A percentile compares a stretch with the other conserved stretches of the same genome.
phyloP scores from a whole-genome alignment of 2,329 filamentous ascomycete genomes.

The Pseudocercospora macadamiae region DNA sequence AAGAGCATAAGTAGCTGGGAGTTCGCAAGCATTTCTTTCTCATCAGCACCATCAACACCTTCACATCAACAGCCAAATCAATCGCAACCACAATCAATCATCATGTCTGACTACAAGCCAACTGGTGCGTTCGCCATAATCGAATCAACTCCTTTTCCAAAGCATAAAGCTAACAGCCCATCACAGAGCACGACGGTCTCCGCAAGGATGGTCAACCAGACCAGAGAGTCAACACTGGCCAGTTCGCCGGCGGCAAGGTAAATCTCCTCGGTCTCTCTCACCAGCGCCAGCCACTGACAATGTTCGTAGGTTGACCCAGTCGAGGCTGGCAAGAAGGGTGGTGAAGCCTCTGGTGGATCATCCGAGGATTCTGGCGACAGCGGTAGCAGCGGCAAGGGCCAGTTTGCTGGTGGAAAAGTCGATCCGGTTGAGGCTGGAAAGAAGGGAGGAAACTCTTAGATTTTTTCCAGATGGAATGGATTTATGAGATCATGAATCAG shows the following conservation, averaged over 20 bases:
- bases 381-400: slow-evolving; percentile 29
- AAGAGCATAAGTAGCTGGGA: slow-evolving; percentile 13
- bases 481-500: neutral
- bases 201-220: slow-evolving; percentile 48
- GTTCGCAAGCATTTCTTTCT: slow-evolving; percentile 8
- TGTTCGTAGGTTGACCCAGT: slow-evolving; percentile 43
- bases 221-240: slow-evolving; percentile 46
- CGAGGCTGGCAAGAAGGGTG: slow-evolving; percentile 46
- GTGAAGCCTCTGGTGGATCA: slow-evolving; percentile 31
- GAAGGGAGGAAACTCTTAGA: slow-evolving; percentile 21
- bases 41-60: slow-evolving; percentile 13
- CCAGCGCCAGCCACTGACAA: neutral
- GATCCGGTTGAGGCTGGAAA: slow-evolving; percentile 20
- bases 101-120: slow-evolving; percentile 43
- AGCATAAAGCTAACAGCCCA: slow-evolving; percentile 3
- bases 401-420: slow-evolving; percentile 28
- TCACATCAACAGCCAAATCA: slow-evolving; percentile 9
- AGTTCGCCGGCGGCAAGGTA: slow-evolving; percentile 43
- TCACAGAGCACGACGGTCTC: slow-evolving; percentile 46
- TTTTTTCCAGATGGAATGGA: neutral
- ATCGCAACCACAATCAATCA: slow-evolving; percentile 9
- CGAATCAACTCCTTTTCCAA: neutral
- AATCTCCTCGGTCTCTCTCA: neutral
- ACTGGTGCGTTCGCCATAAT: slow-evolving; percentile 29
- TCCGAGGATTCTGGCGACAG: slow-evolving; percentile 12